Evolutionary conservation across 495 filamentous ascomycete genomes (phyloP), one percentile per base, ranked within the genome.

Genomic region (Penicillium steckii): DNA sequence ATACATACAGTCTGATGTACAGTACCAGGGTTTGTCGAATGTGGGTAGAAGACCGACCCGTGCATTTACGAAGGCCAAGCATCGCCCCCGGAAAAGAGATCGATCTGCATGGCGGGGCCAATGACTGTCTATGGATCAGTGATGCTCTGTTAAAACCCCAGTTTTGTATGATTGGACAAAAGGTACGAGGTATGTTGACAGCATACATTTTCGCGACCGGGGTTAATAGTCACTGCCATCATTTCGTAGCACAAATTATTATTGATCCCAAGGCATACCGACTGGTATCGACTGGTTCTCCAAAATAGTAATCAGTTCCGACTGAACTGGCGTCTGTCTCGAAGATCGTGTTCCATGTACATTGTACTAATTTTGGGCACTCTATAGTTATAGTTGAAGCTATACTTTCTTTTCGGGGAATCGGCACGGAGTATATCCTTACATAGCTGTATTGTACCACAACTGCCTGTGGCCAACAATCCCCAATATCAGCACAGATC

Each of bases 401-500:
- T 41, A 19, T 8, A 29, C 42, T 22, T 9, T 40, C 41, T 42
- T 46, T 38, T 42, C 24, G n/a, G n/a, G n/a, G n/a, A n/a, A n/a
- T n/a, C n/a, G n/a, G n/a, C n/a, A n/a, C n/a, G n/a, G n/a, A n/a
- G n/a, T n/a, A n/a, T n/a, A n/a, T n/a, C n/a, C n/a, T n/a, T n/a
- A n/a, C n/a, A n/a, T n/a, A n/a, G n/a, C n/a, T n/a, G n/a, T n/a
- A n/a, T n/a, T n/a, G n/a, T n/a, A n/a, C n/a, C n/a, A n/a, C n/a
- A n/a, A 50, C 29, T 35, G 26, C 25, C 24, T 12, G 27, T 12
- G 6, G 6, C 12, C 24, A 41, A 37, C 47, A 30, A 33, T 50
- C 50, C 49, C 25, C 50, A 47, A 12, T 19, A 46, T 33, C 50
- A 13, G 44, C 43, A 46, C 22, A 46, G 50, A 42, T 52, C 50